Conservation (phyloP, 345 rosid genomes). For the Acer campestre region DNA sequence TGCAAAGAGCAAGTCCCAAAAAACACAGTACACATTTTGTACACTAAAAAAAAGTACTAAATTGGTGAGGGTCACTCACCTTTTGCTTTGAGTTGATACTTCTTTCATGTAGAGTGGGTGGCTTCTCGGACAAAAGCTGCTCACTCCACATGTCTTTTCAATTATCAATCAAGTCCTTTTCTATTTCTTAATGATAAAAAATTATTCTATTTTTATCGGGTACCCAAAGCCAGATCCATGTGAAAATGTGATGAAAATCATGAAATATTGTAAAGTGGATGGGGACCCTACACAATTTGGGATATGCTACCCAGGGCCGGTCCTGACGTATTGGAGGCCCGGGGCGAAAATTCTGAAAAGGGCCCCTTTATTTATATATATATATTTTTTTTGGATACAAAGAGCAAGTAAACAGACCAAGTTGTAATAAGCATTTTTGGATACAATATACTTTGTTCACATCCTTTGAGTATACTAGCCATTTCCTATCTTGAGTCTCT, state of each 20-base stretch:
- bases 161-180: background rate
- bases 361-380: no score
- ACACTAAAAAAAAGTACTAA: background rate
- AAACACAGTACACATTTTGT: constrained; percentile 2
- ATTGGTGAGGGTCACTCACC: background rate
- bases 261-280: background rate
- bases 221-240: background rate
- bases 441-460: no score
- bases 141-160: constrained; percentile 15
- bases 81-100: background rate
- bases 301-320: no score
- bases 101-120: background rate
- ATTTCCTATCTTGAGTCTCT: no score
- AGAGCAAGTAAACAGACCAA: no score
- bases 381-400: no score
- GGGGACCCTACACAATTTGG: background rate
- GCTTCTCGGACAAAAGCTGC: constrained; percentile 27
- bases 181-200: no score
- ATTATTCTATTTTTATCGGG: no score
- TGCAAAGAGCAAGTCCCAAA: background rate
- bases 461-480: no score
- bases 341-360: no score
- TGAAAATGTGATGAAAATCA: constrained; percentile 7
- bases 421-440: no score
- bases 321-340: no score